These are phyloP conservation scores for Pseudopithomyces maydicus DNA, from an alignment of 2,329 filamentous ascomycete species.

Conservation along the genomic window DNA sequence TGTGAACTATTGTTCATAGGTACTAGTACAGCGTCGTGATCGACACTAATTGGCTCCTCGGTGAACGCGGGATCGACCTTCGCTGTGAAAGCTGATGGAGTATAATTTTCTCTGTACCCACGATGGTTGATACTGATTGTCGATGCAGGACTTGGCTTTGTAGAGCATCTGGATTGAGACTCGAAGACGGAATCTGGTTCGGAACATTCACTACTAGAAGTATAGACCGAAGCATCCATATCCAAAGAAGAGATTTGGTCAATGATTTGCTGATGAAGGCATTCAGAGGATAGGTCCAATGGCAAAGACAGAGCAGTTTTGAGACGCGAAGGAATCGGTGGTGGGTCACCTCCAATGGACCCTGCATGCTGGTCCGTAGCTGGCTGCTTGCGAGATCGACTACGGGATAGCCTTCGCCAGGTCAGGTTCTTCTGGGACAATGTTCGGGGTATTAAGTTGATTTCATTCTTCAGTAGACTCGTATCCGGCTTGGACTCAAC, in stretches of 20 bases:
- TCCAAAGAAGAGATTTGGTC: neutral
- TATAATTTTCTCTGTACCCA: neutral
- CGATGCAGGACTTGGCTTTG: neutral
- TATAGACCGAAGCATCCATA: neutral
- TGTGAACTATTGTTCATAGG: neutral
- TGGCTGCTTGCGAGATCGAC: neutral
- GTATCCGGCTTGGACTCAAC: no score
- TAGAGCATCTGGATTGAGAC: neutral
- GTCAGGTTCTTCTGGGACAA: neutral
- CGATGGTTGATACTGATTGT: neutral
- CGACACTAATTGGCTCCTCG: neutral
- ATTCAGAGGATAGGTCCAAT: neutral
- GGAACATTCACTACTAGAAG: neutral
- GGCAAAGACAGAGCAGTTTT: neutral
- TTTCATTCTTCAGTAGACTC: neutral
- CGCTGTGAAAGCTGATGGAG: neutral
- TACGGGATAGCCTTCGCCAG: neutral
- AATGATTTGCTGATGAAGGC: neutral
- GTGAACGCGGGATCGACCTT: neutral
- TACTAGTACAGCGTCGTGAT: neutral
- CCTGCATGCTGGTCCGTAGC: neutral
- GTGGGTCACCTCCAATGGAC: neutral
- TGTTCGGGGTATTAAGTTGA: neutral
- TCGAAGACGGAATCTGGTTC: neutral
- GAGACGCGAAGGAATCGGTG: neutral